Evolutionary conservation across 2,329 filamentous ascomycete genomes (phyloP), one percentile per base, ranked within the genome.

Genomic region (Cryphonectria carpinicola): DNA sequence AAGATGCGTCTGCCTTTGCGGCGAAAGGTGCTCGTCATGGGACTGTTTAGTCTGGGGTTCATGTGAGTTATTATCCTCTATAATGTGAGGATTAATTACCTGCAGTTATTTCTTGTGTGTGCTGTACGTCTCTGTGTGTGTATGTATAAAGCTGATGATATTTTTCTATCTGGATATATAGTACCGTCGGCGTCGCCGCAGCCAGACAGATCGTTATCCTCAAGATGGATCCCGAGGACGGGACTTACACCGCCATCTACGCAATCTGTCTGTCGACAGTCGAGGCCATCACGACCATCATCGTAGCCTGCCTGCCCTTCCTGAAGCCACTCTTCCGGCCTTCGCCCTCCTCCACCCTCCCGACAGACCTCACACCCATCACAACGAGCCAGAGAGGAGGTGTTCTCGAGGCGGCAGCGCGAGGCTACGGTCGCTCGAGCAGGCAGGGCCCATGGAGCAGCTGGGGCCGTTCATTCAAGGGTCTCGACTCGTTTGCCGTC

Each of bases 391-490:
- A 61, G 3, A 39, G 58, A 39, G 35, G 58, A 39, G 58, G 58
- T 19, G 32, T 11, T 35, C 11, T 25, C 19, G 32, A 61, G 4
- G 11, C 7, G 35, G 35, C 22, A 3, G 22, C 22, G 22, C 7
- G 46, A 49, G 46, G 32, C 35, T 4, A 5, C 58, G 7, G 35
- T 8, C 32, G 8, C 28, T n/a, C 8, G 35, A 61, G 58, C 8
- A 61, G 22, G 14, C 58, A n/a, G 19, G 28, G 35, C 58, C 13
- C 17, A 19, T 61, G 58, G 58, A 61, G 32, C 19, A 61, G 35
- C 58, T 61, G 58, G 58, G 58, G 58, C 10, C 58, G 58, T 35
- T 39, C 58, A 19, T 61, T 61, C 8, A 37, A 61, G 58, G 58
- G 17, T 4, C 32, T 61, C 8, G 58, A 61, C 58, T 61, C 58